These are phyloP conservation scores for Rusavskia elegans DNA, from an alignment of 495 filamentous ascomycete species.

Conservation along the genomic window DNA sequence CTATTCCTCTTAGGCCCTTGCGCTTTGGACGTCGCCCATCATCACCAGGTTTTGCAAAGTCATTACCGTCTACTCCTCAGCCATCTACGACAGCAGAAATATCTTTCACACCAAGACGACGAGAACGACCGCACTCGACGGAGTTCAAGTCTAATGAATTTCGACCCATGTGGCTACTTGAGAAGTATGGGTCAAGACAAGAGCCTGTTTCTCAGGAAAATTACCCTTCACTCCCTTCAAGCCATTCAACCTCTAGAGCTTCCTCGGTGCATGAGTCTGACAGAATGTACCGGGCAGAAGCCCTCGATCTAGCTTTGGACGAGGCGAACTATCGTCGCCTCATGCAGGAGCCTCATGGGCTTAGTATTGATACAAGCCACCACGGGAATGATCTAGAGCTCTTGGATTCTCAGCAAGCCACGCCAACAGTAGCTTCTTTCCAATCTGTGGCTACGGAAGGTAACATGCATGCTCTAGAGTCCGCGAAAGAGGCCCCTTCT, in stretches of 20 bases:
- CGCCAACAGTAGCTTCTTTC: slow-evolving; percentile 20
- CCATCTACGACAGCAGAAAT: slow-evolving; percentile 13
- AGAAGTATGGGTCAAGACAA: slow-evolving; percentile 27
- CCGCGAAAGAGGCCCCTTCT: neutral
- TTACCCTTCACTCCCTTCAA: slow-evolving; percentile 34
- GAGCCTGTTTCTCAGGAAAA: slow-evolving; percentile 22
- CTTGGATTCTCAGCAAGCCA: slow-evolving; percentile 23
- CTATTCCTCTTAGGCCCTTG: slow-evolving; percentile 31
- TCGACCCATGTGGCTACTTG: slow-evolving; percentile 33
- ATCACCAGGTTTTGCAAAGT: slow-evolving; percentile 22
- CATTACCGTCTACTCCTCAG: slow-evolving; percentile 19
- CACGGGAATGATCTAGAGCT: slow-evolving; percentile 6
- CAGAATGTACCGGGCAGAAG: neutral
- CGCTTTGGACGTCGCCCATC: slow-evolving; percentile 31
- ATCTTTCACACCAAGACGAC: slow-evolving; percentile 20
- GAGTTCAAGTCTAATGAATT: slow-evolving; percentile 33
- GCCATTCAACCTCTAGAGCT: slow-evolving; percentile 28
- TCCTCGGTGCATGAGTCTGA: slow-evolving; percentile 27
- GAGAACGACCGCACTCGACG: slow-evolving; percentile 23
- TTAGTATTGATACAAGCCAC: neutral
- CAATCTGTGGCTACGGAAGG: neutral
- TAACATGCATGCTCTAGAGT: neutral
- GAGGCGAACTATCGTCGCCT: neutral
- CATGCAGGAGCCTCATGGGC: neutral
- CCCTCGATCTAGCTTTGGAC: neutral